Evolutionary conservation across 257 asterid species (phyloP).

Genomic region (Jasminum sambac): DNA sequence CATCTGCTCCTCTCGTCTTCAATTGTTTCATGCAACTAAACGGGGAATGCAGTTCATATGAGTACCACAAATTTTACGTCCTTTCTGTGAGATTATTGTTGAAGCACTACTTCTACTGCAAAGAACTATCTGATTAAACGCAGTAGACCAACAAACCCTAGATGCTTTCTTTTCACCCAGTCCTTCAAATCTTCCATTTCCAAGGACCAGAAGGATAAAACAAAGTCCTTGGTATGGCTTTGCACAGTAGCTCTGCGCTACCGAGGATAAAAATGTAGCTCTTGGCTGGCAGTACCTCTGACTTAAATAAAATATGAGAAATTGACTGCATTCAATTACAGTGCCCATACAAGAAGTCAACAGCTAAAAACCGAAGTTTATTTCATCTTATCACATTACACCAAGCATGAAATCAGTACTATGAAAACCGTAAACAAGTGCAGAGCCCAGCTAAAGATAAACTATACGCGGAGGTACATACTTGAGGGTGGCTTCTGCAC

Average conservation of each 20-base stretch:
- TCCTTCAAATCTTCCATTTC: not conserved
- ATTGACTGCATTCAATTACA: not conserved
- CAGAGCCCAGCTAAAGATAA: not conserved
- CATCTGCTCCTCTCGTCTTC: not conserved
- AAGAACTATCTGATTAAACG: not conserved
- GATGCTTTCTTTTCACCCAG: not conserved
- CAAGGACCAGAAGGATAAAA: not conserved
- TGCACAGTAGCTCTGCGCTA: not conserved
- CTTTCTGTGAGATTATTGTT: not conserved
- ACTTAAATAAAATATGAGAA: not conserved
- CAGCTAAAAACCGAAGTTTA: not conserved
- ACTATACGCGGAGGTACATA: constrained; percentile 32
- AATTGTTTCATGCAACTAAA: not conserved
- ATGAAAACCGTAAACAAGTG: not conserved
- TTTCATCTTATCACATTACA: not conserved
- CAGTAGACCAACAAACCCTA: constrained; percentile 1
- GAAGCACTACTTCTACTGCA: not conserved
- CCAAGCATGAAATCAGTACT: not conserved
- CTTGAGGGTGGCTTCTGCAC: constrained; percentile 97
- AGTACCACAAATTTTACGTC: not conserved
- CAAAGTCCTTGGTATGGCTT: not conserved
- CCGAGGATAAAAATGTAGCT: constrained; percentile 2
- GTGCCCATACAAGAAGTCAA: not conserved
- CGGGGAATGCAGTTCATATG: not conserved
- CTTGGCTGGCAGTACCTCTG: constrained; percentile 6